Evolutionary conservation across 805 yeast species (phyloP), one percentile per base, ranked within the genome.

Genomic region (Saturnispora kantuleensis): DNA sequence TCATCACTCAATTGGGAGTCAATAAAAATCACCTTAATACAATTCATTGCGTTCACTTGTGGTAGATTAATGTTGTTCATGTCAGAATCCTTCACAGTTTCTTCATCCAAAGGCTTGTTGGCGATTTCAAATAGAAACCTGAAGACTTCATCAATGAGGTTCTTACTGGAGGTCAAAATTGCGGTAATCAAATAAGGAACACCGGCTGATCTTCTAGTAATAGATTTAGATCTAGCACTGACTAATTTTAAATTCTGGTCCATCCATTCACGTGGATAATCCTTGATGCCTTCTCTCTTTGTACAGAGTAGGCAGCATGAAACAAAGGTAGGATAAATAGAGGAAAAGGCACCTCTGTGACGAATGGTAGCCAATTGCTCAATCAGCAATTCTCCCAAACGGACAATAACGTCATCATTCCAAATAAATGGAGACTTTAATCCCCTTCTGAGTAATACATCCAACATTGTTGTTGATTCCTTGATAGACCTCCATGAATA

Each of bases 201-300:
- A 0, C 97, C 97, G 2, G 96, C 97, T 1, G 97, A 88, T 51
- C 97, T 70, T 58, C 97, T 73, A 0, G 95, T 84, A 42, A 89
- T 82, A 38, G 75, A 73, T 54, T 86, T 89, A 0, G 82, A 68
- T 52, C 73, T 76, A 0, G 67, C 67, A 38, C 77, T 57, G 18
- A 59, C 53, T 16, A 54, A 32, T 4, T 58, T 55, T 12, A 88
- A 53, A 51, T 76, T 81, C n/a, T 66, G 60, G 12, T 67, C 56
- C 3, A 88, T 60, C 95, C 95, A 86, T 11, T 51, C 45, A 10
- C 57, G 54, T 5, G 89, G 79, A 35, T 64, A 66, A 3, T 41
- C 17, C 0, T 51, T 52, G 12, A 68, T 59, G 5, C 69, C 52
- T 0, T 60, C 60, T 12, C 55, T 49, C 13, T 45, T 44, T 35